These are phyloP conservation scores for Colletotrichum cuscutae DNA, from an alignment of 2,329 filamentous ascomycete genomes.

Conservation along the genomic window DNA sequence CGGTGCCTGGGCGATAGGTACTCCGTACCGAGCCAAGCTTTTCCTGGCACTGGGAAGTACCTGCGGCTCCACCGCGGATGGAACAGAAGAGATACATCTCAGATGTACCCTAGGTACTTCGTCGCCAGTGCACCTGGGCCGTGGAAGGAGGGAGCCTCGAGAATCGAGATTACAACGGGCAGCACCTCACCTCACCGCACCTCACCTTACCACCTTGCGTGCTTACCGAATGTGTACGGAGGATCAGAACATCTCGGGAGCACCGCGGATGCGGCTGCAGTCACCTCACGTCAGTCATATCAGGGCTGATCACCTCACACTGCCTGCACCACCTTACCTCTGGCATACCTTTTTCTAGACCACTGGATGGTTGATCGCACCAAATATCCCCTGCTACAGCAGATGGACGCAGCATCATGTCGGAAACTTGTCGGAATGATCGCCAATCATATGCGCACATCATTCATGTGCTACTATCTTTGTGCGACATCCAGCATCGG, in stretches of 20 bases:
- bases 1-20: neutral
- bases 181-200: neutral
- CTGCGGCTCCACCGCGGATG: constrained; percentile 3
- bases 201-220: neutral
- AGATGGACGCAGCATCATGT: constrained; percentile 2
- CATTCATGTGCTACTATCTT: constrained; percentile 23
- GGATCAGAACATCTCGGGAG: neutral
- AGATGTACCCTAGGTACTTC: neutral
- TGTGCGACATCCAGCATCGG: neutral
- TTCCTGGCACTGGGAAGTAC: constrained; percentile 1
- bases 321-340: neutral
- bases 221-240: too few species aligned
- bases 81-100: constrained; percentile 4
- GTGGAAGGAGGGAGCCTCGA: neutral
- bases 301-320: neutral
- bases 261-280: neutral
- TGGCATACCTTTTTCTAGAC: neutral
- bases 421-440: constrained; percentile 15
- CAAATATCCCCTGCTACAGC: neutral
- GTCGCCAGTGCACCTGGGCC: neutral
- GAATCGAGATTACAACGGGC: constrained; percentile 6
- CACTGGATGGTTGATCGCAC: neutral
- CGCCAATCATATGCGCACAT: constrained; percentile 29
- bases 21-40: constrained; percentile 24
- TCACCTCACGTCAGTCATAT: neutral